Percentiles rank a stretch among this genome's conserved stretches.
phyloP scores from a whole-genome alignment of 805 yeast species.

The Nakazawaea wickerhamii region DNA sequence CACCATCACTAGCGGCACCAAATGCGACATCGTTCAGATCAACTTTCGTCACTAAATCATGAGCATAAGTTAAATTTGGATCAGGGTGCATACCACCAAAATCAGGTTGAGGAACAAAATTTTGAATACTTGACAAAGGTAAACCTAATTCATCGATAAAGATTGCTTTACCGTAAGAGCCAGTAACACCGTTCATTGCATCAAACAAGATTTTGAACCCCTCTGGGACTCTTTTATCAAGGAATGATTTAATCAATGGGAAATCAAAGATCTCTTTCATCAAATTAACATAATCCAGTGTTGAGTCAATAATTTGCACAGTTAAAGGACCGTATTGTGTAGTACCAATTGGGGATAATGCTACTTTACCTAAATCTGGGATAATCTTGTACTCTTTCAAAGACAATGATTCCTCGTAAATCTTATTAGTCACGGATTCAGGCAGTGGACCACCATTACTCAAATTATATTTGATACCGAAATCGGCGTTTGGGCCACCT shows the following conservation, averaged over 20 bases:
- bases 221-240: conserved; percentile 42
- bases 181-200: conserved; percentile 92
- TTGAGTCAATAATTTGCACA: conserved; percentile 80
- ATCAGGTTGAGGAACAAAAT: conserved; percentile 75
- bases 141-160: conserved; percentile 83
- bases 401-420: conserved; percentile 61
- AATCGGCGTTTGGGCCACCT: conserved; percentile 88
- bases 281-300: conserved; percentile 70
- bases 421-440: conserved; percentile 84
- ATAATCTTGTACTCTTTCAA: conserved; percentile 58
- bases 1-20: conserved; percentile 99
- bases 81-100: conserved; percentile 98
- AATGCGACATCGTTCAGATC: conserved; percentile 77
- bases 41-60: conserved; percentile 79
- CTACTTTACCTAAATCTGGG: conserved; percentile 47
- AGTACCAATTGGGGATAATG: conserved; percentile 53
- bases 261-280: conserved; percentile 86
- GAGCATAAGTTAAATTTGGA: conserved; percentile 94
- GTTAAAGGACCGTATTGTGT: conserved; percentile 50
- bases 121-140: conserved; percentile 66
- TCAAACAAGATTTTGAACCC: conserved; percentile 79
- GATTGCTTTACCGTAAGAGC: conserved; percentile 86
- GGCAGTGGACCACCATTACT: conserved; percentile 99
- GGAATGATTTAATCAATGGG: conserved; percentile 66
- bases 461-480: conserved; percentile 93